Evolutionary conservation across 768 basidiomycete genomes (phyloP).

Genomic region (Albatrellus ellisii): DNA sequence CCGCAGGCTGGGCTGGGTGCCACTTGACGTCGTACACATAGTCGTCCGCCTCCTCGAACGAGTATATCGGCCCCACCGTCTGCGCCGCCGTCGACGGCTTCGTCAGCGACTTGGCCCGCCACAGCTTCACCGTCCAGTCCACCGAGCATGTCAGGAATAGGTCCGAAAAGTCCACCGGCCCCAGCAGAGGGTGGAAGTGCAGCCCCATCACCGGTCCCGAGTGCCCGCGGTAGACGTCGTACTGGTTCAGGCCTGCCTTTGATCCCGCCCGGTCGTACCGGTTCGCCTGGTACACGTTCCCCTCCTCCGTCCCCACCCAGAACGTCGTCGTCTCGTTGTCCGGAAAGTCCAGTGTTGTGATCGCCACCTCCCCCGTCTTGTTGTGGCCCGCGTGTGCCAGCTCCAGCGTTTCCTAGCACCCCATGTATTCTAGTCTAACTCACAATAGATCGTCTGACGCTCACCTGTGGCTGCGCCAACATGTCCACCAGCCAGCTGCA

Average conservation of each 20-base stretch:
- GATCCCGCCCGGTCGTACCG: constrained; percentile 93
- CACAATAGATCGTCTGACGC: constrained; percentile 1
- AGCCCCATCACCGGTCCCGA: constrained; percentile 89
- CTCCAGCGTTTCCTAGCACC: constrained; percentile 77
- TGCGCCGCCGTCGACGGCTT: constrained; percentile 52
- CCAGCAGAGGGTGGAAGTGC: constrained; percentile 86
- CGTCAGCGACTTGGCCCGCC: constrained; percentile 70
- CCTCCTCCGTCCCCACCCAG: constrained; percentile 98
- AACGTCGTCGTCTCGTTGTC: constrained; percentile 95
- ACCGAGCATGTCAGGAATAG: constrained; percentile 87
- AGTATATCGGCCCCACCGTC: constrained; percentile 65
- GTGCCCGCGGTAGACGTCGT: constrained; percentile 89
- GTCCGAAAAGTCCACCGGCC: constrained; percentile 91
- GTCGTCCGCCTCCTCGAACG: constrained; percentile 96
- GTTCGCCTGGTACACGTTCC: constrained; percentile 92
- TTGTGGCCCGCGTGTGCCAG: constrained; percentile 82
- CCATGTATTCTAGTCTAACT: not conserved
- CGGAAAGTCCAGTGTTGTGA: constrained; percentile 89
- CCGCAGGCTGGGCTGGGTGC: constrained; percentile 91
- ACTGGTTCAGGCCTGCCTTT: constrained; percentile 89
- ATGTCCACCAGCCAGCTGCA: constrained; percentile 99
- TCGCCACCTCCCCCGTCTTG: constrained; percentile 94
- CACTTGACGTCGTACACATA: constrained; percentile 98
- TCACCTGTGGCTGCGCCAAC: constrained; percentile 93
- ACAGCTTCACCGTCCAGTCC: constrained; percentile 98